phyloP scores from a whole-genome alignment of 2,329 filamentous ascomycete species.

The Aspergillus alliaceus region DNA sequence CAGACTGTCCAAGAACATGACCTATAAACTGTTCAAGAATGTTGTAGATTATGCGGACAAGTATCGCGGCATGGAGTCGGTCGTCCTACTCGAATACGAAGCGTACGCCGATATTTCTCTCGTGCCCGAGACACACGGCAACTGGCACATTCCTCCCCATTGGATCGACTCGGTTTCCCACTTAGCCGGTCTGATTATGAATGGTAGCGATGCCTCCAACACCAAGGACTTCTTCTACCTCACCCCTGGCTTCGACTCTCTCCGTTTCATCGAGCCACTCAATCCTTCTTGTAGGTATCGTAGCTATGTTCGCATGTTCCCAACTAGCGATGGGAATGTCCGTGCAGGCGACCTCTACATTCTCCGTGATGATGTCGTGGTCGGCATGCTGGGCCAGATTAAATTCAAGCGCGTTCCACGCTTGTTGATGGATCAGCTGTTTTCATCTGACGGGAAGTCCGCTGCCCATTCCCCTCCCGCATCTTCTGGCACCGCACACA shows the following conservation, averaged over 20 bases:
- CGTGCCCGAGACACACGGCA: constrained; percentile 19
- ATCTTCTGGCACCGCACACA: too few relatives aligned
- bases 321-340: constrained; percentile 24
- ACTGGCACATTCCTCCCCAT: constrained; percentile 32
- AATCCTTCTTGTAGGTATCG: constrained; percentile 26
- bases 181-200: constrained; percentile 35
- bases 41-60: constrained; percentile 28
- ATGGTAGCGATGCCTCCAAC: constrained; percentile 22
- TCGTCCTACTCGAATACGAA: constrained; percentile 30
- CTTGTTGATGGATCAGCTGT: constrained; percentile 20
- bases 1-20: constrained; percentile 32
- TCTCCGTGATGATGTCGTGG: constrained; percentile 31
- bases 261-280: constrained; percentile 27
- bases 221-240: constrained; percentile 29
- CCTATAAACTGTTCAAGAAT: constrained; percentile 34
- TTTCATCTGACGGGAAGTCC: constrained; percentile 13
- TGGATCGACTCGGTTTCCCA: constrained; percentile 38
- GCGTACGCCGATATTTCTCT: constrained; percentile 33
- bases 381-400: constrained; percentile 33
- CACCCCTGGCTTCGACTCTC: constrained; percentile 30
- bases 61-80: constrained; percentile 34
- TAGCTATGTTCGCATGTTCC: constrained; percentile 34
- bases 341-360: constrained; percentile 44
- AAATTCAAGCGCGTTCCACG: constrained; percentile 36
- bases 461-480: too few relatives aligned